phyloP scores from a whole-genome alignment of 108 stramenopile genomes.

The Cyclostephanos tholiformis region DNA sequence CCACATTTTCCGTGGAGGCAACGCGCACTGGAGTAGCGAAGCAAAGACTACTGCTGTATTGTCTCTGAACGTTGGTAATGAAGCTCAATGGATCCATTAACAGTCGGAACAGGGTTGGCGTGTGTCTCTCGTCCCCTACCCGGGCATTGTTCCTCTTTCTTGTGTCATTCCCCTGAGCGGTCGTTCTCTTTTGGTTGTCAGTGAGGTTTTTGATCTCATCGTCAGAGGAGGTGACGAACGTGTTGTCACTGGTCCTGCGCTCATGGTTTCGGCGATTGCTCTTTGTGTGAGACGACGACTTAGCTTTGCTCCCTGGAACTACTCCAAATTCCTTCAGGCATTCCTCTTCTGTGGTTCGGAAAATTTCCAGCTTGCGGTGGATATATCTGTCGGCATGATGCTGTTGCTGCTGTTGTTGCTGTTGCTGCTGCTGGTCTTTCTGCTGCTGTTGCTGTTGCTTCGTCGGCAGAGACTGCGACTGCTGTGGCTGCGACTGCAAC shows the following conservation, averaged over 20 bases:
- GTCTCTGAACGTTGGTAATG: constrained; percentile 8
- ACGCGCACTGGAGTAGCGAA: constrained; percentile 22
- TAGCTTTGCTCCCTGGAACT: neutral
- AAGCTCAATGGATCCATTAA: constrained; percentile 8
- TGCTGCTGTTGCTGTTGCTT: neutral
- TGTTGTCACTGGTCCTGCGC: neutral
- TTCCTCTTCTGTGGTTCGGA: constrained; percentile 16
- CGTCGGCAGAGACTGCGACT: neutral
- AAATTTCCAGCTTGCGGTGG: constrained; percentile 18
- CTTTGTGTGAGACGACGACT: neutral
- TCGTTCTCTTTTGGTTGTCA: constrained; percentile 4
- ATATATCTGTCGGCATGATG: constrained; percentile 14
- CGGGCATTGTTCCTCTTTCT: neutral
- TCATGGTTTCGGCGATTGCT: neutral
- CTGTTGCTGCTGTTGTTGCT: neutral
- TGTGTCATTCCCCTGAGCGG: neutral
- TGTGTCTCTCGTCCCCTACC: neutral
- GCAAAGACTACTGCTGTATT: constrained; percentile 10
- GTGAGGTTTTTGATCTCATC: constrained; percentile 28
- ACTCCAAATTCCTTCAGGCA: constrained; percentile 2
- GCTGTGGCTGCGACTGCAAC: neutral
- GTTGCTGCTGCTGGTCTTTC: neutral
- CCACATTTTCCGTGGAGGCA: constrained; percentile 12
- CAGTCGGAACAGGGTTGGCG: constrained; percentile 2
- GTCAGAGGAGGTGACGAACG: constrained; percentile 12